Percentiles rank a stretch among this genome's conserved stretches.
Evolutionary conservation across 192 early-diverging fungal species (phyloP).

Genomic region (Coemansia sp.): DNA sequence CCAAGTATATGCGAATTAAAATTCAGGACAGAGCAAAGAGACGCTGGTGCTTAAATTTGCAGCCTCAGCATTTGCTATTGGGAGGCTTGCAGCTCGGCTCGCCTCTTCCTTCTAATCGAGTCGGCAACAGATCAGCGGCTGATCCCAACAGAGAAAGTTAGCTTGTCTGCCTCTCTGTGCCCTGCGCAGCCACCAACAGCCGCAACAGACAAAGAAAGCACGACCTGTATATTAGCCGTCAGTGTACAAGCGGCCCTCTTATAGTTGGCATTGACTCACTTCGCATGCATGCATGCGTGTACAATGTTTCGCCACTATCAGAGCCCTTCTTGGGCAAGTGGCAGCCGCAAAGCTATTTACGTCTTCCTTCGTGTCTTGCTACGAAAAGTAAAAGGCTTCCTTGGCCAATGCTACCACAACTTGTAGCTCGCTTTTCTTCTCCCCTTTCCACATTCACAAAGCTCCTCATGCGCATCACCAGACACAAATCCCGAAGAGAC

Average conservation of each 20-base stretch:
- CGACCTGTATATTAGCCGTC: too few relatives aligned
- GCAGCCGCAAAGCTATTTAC: neutral
- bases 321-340: neutral
- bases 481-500: conserved; percentile 9
- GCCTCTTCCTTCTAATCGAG: neutral
- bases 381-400: neutral
- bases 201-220: neutral
- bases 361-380: too few relatives aligned
- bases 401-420: neutral
- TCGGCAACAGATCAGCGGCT: neutral
- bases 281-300: neutral
- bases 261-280: neutral
- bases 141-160: too few relatives aligned
- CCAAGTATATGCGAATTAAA: neutral
- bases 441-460: neutral
- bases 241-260: neutral
- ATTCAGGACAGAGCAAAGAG: conserved; percentile 4
- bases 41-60: neutral
- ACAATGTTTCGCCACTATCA: neutral
- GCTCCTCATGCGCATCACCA: neutral
- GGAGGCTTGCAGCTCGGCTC: neutral
- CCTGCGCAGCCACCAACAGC: neutral
- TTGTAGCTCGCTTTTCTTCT: neutral
- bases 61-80: neutral
- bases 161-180: neutral